These are phyloP conservation scores for Plasmodium gonderi DNA, from an alignment of 169 alveolate genomes.

Conservation along the genomic window DNA sequence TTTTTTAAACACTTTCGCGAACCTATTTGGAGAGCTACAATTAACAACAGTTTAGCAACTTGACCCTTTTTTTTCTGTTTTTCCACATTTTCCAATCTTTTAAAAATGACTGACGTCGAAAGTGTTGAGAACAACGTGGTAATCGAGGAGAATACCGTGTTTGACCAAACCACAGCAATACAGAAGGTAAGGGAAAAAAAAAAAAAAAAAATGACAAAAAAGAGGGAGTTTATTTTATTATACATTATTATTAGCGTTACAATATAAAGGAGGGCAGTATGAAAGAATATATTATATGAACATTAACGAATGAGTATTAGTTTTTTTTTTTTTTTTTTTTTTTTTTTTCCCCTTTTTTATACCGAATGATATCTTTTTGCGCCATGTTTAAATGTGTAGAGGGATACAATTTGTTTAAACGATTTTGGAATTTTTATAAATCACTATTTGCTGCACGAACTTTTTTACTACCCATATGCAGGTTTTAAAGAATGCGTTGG, in stretches of 20 bases:
- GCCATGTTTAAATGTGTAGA: too few species aligned
- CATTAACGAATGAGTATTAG: not conserved
- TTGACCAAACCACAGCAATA: conserved; percentile 79
- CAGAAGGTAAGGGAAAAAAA: conserved; percentile 50
- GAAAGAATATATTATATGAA: not conserved
- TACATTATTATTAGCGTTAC: too few species aligned
- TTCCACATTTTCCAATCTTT: not conserved
- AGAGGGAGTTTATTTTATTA: not conserved
- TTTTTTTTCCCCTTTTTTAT: not conserved
- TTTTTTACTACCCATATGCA: conserved; percentile 35
- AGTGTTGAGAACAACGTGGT: conserved; percentile 69
- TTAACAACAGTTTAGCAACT: not conserved
- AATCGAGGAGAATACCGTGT: conserved; percentile 80
- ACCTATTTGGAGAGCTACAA: not conserved
- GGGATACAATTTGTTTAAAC: too few species aligned
- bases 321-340: not conserved
- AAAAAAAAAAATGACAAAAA: not conserved
- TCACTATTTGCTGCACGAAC: too few species aligned
- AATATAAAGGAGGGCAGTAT: not conserved
- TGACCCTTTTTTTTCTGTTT: not conserved
- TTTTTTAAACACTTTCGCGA: not conserved
- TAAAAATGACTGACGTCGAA: conserved; percentile 65
- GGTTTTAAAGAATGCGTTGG: conserved; percentile 90
- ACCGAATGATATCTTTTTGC: not conserved
- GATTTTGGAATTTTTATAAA: too few species aligned